Percentiles rank a stretch among this genome's conserved stretches.
Evolutionary conservation across 305 asterid genomes (phyloP).

Genomic region (Fraxinus greggii): DNA sequence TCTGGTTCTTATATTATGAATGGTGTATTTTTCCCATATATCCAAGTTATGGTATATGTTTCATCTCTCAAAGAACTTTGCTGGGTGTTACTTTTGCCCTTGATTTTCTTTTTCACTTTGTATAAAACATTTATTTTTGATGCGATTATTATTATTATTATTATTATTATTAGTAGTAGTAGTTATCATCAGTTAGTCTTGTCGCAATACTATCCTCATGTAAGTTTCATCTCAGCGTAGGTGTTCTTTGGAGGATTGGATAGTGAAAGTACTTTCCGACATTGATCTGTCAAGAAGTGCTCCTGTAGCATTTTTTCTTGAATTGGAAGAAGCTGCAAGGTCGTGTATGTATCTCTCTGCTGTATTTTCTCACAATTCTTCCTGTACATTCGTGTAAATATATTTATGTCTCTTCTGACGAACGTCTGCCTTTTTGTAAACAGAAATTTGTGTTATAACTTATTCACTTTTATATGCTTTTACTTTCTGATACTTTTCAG

Average conservation of each 20-base stretch:
- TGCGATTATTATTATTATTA: neutral
- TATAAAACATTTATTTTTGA: neutral
- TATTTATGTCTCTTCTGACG: neutral
- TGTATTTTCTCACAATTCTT: constrained; percentile 1
- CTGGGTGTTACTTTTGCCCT: neutral
- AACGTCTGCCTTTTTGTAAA: neutral
- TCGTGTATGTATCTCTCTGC: constrained; percentile 52
- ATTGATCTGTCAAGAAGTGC: constrained; percentile 71
- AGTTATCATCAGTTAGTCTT: constrained; percentile 9
- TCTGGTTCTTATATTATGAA: neutral
- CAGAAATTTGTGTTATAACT: constrained; percentile 13
- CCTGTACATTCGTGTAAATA: constrained; percentile 5
- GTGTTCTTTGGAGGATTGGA: constrained; percentile 71
- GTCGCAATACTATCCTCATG: constrained; percentile 20
- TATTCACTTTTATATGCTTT: constrained; percentile 14
- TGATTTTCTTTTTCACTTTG: neutral
- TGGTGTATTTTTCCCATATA: neutral
- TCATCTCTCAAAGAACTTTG: neutral
- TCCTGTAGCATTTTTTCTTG: constrained; percentile 65
- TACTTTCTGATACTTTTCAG: constrained; percentile 37
- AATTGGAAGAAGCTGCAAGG: constrained; percentile 78
- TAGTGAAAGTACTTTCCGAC: constrained; percentile 56
- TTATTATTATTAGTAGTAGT: neutral
- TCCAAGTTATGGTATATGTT: neutral
- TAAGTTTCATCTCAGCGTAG: constrained; percentile 60